Evolutionary conservation across 169 alveolate species (phyloP).

Genomic region (Cyclospora cayetanensis): DNA sequence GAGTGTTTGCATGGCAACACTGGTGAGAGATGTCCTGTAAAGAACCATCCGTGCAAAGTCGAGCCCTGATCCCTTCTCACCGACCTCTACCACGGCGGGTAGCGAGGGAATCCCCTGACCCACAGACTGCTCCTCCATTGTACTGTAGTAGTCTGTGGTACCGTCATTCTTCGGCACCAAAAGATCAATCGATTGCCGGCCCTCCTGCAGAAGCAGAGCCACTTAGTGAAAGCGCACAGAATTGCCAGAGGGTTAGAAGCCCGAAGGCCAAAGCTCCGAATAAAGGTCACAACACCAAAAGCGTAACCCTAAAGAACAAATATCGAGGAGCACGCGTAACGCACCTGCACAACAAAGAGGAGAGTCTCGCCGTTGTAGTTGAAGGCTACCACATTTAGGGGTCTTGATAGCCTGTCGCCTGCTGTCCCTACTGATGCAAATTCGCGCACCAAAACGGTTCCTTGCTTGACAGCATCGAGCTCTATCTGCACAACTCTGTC

Average conservation of each 20-base stretch:
- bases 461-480: background rate
- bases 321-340: background rate
- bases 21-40: background rate
- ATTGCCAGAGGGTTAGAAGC: background rate
- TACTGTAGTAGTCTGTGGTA: background rate
- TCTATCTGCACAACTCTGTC: background rate
- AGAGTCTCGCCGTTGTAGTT: background rate
- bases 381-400: background rate
- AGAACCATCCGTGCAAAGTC: background rate
- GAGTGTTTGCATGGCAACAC: background rate
- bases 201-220: conserved; percentile 3
- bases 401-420: background rate
- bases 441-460: background rate
- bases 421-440: background rate
- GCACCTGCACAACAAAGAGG: background rate
- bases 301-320: background rate
- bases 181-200: background rate
- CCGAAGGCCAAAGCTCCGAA: background rate
- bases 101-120: background rate
- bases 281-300: background rate
- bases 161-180: background rate
- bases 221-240: no score
- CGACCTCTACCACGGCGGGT: background rate
- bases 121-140: background rate
- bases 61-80: background rate